Evolutionary conservation across 352 stramenopile genomes (phyloP), one percentile per base, ranked within the genome.

Genomic region (Phytophthora hibernalis): DNA sequence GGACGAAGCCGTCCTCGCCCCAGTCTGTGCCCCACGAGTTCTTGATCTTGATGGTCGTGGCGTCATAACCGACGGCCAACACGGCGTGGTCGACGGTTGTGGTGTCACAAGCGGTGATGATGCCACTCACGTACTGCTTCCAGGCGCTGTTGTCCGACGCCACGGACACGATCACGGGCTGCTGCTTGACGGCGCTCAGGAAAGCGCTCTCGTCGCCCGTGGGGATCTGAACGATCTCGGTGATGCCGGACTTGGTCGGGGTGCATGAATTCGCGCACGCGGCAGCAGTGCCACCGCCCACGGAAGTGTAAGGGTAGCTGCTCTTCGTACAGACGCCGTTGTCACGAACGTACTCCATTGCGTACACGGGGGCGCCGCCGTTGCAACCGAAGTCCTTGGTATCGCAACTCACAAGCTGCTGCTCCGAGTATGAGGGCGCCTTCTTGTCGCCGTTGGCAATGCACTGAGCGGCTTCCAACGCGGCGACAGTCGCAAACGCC

Each of bases 1-100:
- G 89, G 40, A 99, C 95, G 82, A 97, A 99, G 48, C 97, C 97
- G 30, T 87, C 69, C 50, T 98, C 89, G 68, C 97, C 97, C 97
- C 97, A 99, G n/a, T 74, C 79, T 1, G 81, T 74, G 20, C 97
- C 97, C 97, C 97, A 99, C 38, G 97, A 98, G 82, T 99, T 99
- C 68, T 98, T 98, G 30, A 99, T 87, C 74, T 98, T 98, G 80
- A 94, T 97, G 20, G 77, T 79, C 0, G 77, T 85, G 30, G 77
- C 72, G 56, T 95, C 92, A 77, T 99, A 99, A 22, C 97, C 97
- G 2, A 99, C 96, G 0, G 88, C 91, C 22, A 99, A 83, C 18
- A 99, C 93, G 40, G 96, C 98, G 76, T 99, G 97, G 79, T 99
- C 97, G 51, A 99, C 88, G 21, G 92, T 83, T 33, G 86, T 78